These are phyloP conservation scores for Rhodotorula sphaerocarpa DNA, from an alignment of 768 basidiomycete species.

Conservation along the genomic window DNA sequence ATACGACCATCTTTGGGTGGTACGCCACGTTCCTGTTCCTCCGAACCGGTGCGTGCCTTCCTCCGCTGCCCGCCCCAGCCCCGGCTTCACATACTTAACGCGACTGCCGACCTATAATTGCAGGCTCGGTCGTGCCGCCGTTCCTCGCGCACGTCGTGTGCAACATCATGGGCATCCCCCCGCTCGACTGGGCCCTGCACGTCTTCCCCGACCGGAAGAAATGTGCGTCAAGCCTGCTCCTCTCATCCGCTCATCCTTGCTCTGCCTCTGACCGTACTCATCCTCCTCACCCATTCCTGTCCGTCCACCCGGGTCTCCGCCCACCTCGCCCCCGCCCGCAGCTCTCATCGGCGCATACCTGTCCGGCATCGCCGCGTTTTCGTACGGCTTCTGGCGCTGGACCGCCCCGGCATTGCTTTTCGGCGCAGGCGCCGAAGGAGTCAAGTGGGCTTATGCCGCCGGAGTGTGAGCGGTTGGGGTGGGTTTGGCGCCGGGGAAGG, in stretches of 20 bases:
- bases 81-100: not conserved
- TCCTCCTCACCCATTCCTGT: too few relatives aligned
- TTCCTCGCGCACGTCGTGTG: constrained; percentile 79
- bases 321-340: constrained; percentile 39
- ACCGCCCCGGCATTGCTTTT: constrained; percentile 42
- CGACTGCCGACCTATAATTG: too few relatives aligned
- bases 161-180: constrained; percentile 87
- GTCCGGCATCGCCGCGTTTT: constrained; percentile 56
- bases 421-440: not conserved
- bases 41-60: not conserved
- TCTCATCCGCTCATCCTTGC: constrained; percentile 53
- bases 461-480: too few relatives aligned
- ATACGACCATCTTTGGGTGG: constrained; percentile 89
- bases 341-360: constrained; percentile 55
- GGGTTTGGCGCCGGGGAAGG: too few relatives aligned
- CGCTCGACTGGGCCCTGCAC: constrained; percentile 53
- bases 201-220: constrained; percentile 48
- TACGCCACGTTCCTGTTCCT: constrained; percentile 48
- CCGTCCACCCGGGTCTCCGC: too few relatives aligned
- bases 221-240: constrained; percentile 43
- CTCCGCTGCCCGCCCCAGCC: too few relatives aligned
- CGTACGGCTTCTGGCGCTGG: constrained; percentile 52
- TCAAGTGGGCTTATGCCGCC: too few relatives aligned
- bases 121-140: constrained; percentile 62
- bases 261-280: constrained; percentile 56